Base-by-base conservation (phyloP, 2,329 filamentous ascomycete species). In the Fusarium graminum region DNA sequence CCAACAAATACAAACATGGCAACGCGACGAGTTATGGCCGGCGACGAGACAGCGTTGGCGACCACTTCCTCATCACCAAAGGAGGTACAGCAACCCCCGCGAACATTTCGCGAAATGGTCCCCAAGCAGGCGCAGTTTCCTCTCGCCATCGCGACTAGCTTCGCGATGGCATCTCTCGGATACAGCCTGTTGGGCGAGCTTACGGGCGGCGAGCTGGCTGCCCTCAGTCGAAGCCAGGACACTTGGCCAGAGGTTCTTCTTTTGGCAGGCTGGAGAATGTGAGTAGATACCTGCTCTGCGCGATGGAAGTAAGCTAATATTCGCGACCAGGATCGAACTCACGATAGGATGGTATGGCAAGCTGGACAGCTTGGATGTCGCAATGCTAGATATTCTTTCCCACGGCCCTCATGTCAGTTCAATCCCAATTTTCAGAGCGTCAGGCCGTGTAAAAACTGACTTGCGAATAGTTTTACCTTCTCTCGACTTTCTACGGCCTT, bases 401-500 rank as follows among this genome's bases (percentile, higher is more conserved):
- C 89, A 93, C 78, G 86, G 90, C 19, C 94, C 94, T 41, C 86
- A 88, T 71, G 86, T 89, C 76, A 79, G 85, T 79, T 26, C 44
- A 49, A 52, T 55, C 47, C 54, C 36, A 40, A 34, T 40, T 68
- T 47, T 17, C 47, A 7, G 34, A 44, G 47, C 38, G 19, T 36
- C n/a, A 7, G 26, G 38, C 39, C 17, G 19, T 34, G 26, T n/a
- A 40, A 34, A 58, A 32, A 32, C 66, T 73, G 29, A 72, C 68
- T 34, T 19, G n/a, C 43, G 14, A 29, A 22, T 17, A 89, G 87
- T 87, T 91, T 64, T 92, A 91, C 74, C 88, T 97, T 41, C 83
- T 97, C 28, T 83, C 84, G 29, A 88, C 88, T 51, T 97, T 96
- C 81, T 97, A 96, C 84, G 79, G 83, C 34, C 84, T 96, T 68